A percentile compares a stretch with the other conserved stretches of the same genome.
Evolutionary conservation across 495 filamentous ascomycete genomes (phyloP).

Genomic region (Xylaria intraflava): DNA sequence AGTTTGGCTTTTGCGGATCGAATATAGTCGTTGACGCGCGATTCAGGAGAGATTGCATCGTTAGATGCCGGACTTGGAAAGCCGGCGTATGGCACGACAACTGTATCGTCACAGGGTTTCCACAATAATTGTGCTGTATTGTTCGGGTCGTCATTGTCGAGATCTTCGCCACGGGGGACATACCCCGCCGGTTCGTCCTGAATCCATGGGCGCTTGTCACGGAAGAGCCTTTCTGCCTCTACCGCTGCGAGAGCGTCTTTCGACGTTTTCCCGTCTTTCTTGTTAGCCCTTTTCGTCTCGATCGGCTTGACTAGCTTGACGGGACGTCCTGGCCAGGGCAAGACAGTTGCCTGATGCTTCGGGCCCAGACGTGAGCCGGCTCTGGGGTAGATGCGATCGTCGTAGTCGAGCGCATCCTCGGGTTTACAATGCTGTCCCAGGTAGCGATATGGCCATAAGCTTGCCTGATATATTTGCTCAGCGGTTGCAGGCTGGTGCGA

Average conservation of each 20-base stretch:
- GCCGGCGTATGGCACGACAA: slow-evolving; percentile 4
- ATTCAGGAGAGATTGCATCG: slow-evolving; percentile 39
- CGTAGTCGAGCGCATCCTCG: slow-evolving; percentile 94
- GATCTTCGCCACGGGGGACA: slow-evolving; percentile 74
- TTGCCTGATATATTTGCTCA: slow-evolving; percentile 86
- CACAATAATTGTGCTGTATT: slow-evolving; percentile 51
- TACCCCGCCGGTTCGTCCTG: slow-evolving; percentile 88
- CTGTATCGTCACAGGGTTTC: slow-evolving; percentile 38
- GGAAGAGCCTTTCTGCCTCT: slow-evolving; percentile 56
- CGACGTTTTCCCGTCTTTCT: slow-evolving; percentile 61
- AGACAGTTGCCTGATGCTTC: slow-evolving; percentile 83
- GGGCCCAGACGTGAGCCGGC: slow-evolving; percentile 90
- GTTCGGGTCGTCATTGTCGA: slow-evolving; percentile 36
- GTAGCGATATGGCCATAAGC: slow-evolving; percentile 94
- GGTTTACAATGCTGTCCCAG: slow-evolving; percentile 91
- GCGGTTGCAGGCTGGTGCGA: slow-evolving; percentile 66
- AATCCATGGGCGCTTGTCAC: slow-evolving; percentile 82
- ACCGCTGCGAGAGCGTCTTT: slow-evolving; percentile 73
- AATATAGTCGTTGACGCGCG: slow-evolving; percentile 67
- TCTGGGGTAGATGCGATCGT: slow-evolving; percentile 95
- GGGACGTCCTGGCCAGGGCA: slow-evolving; percentile 73
- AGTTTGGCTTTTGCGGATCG: slow-evolving; percentile 51
- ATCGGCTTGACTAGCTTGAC: slow-evolving; percentile 84
- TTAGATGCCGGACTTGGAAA: slow-evolving; percentile 32
- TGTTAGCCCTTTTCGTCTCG: slow-evolving; percentile 67